phyloP scores from a whole-genome alignment of 2,329 filamentous ascomycete species.

The Lasiodiplodia hormozganensis region DNA sequence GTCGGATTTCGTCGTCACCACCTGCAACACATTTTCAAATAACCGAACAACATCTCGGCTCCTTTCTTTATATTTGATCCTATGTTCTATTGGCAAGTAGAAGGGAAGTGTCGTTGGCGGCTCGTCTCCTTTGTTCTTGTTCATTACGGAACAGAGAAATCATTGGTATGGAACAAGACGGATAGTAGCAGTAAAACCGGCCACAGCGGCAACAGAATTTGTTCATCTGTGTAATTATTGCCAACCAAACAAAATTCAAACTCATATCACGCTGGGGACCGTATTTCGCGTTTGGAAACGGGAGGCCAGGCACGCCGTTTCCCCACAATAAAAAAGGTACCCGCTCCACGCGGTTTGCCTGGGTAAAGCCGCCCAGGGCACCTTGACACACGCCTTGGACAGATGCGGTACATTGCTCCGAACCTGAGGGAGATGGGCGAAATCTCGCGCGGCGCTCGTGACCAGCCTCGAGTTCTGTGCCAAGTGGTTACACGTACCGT shows the following conservation, averaged over 20 bases:
- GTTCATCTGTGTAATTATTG: conserved; percentile 15
- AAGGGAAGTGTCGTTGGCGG: not conserved
- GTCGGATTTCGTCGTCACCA: not conserved
- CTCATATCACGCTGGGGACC: not conserved
- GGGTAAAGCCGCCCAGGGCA: not conserved
- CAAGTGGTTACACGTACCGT: not conserved
- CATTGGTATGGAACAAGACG: conserved; percentile 3
- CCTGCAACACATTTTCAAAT: conserved; percentile 4
- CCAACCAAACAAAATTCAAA: conserved; percentile 8
- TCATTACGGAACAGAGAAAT: conserved; percentile 10
- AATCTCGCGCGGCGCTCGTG: not conserved
- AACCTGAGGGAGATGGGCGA: not conserved
- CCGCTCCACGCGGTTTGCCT: not conserved
- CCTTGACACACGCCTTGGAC: conserved; percentile 2
- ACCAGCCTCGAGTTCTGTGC: not conserved
- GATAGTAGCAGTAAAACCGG: not conserved
- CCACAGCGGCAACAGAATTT: conserved; percentile 22
- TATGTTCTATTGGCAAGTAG: not conserved
- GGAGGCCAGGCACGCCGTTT: not conserved
- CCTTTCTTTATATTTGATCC: not conserved
- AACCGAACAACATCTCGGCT: conserved; percentile 3
- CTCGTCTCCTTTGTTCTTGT: conserved; percentile 3
- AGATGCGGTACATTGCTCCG: conserved; percentile 13
- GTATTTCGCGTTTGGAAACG: conserved; percentile 8
- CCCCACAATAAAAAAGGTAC: conserved; percentile 2